These are phyloP conservation scores for Pichia sp. DNA, from an alignment of 1,139 yeast species.

Conservation along the genomic window DNA sequence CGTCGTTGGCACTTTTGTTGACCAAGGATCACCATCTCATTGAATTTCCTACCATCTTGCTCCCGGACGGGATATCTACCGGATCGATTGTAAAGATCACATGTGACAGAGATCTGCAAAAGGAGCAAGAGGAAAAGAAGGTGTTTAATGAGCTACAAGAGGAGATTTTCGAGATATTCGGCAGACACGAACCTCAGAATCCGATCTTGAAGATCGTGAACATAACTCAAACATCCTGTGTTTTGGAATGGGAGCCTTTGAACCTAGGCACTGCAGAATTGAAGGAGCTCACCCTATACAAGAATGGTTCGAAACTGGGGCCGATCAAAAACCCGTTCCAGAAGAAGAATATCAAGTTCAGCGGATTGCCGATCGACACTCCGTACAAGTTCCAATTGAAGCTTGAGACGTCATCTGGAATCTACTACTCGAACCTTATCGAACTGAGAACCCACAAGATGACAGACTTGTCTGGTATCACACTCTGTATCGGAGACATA, in stretches of 20 bases:
- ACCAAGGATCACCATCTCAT: constrained; percentile 93
- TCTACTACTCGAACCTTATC: constrained; percentile 62
- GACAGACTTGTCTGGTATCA: constrained; percentile 93
- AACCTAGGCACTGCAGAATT: constrained; percentile 80
- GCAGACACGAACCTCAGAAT: constrained; percentile 63
- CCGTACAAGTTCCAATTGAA: constrained; percentile 75
- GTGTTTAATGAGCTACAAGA: constrained; percentile 67
- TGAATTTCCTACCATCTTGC: constrained; percentile 88
- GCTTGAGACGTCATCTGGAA: constrained; percentile 87
- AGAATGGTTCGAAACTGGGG: constrained; percentile 77
- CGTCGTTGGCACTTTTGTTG: constrained; percentile 83
- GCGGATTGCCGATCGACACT: constrained; percentile 87
- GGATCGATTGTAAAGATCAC: constrained; percentile 89
- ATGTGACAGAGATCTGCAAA: constrained; percentile 75
- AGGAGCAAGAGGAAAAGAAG: constrained; percentile 58
- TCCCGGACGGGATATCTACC: constrained; percentile 87
- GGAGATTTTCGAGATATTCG: constrained; percentile 68
- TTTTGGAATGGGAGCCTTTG: constrained; percentile 87
- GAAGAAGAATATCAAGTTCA: constrained; percentile 78
- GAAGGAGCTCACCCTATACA: constrained; percentile 71
- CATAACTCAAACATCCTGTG: constrained; percentile 92
- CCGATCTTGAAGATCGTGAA: constrained; percentile 74
- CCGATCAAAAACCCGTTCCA: constrained; percentile 80
- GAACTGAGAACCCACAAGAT: constrained; percentile 85
- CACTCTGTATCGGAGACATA: constrained; percentile 84